Evolutionary conservation across 176 grass and related monocot genomes (phyloP).

Genomic region (Oryza meyeriana): DNA sequence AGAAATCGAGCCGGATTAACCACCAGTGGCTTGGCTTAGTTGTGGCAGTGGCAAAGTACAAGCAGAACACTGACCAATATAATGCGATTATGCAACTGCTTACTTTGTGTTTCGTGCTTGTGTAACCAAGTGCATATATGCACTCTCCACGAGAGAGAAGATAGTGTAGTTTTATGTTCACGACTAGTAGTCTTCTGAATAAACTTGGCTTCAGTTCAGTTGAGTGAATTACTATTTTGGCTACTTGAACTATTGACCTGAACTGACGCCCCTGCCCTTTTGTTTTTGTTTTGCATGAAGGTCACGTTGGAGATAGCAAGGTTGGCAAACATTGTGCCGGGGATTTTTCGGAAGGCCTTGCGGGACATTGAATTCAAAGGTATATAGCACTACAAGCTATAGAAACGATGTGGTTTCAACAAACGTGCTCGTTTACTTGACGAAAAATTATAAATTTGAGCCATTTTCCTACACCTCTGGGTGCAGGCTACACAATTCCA

Average conservation of each 20-base stretch:
- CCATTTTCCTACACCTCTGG: background rate
- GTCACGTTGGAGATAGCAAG: conserved; percentile 59
- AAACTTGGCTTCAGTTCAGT: background rate
- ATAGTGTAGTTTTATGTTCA: background rate
- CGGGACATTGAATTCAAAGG: conserved; percentile 77
- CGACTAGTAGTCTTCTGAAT: background rate
- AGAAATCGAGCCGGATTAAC: background rate
- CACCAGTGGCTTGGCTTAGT: background rate
- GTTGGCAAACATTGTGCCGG: conserved; percentile 80
- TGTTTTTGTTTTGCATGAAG: conserved; percentile 38
- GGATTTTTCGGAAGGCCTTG: conserved; percentile 72
- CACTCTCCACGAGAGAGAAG: conserved; percentile 4
- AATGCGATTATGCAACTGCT: conserved; percentile 20
- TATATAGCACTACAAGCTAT: conserved; percentile 7
- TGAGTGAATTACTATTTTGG: background rate
- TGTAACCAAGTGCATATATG: background rate
- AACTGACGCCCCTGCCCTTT: background rate
- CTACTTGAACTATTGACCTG: background rate
- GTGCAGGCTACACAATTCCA: conserved; percentile 76
- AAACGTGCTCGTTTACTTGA: background rate
- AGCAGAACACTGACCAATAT: background rate
- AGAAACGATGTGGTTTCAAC: background rate
- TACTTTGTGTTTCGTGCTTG: conserved; percentile 11
- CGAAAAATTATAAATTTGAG: background rate
- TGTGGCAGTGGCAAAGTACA: background rate